Evolutionary conservation across 129 eudicot genomes (phyloP), one percentile per base, ranked within the genome.

Genomic region (Flaveria brownii): DNA sequence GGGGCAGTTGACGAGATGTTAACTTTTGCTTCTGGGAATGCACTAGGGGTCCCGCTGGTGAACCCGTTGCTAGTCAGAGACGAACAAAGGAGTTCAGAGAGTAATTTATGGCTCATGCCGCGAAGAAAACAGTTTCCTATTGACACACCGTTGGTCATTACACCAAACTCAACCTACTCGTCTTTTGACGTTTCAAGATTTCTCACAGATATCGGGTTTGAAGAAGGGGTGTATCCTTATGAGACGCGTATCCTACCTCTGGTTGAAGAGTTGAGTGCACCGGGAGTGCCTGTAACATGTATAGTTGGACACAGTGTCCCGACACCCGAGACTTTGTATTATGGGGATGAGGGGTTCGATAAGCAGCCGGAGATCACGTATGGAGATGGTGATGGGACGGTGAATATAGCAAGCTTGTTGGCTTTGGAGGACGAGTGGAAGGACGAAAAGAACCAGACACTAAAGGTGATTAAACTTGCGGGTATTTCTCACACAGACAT

Each of bases 341-440:
- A 91, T 51, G 90, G 86, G 25, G 88, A 84, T 0, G 72, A 62
- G 2, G 98, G 93, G 54, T 93, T 84, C 16, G 98, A 93, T 59
- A 65, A 86, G 89, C 85, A 86, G 75, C 97, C 98, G 5, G 88
- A 87, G 39, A 81, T 93, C 9, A 60, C 72, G 73, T 85, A 84
- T 15, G 98, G 98, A 10, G 96, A 93, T 66, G 98, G 98, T 4
- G 97, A 93, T 81, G 98, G 98, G 36, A 93, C 97, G 6, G 98
- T 93, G 74, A 93, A 93, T 52, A 84, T 91, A 88, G 77, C 71
- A 30, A 93, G 98, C 77, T 84, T 93, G 86, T 16, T 87, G 78
- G 92, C 93, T 0, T 74, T 88, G 26, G 90, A 84, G 33, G 71
- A 78, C 2, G 86, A 82, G 30, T 82, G 90, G 93, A 83, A 46